Evolutionary conservation across 1,284 basidiomycete genomes (phyloP), one percentile per base, ranked within the genome.

Genomic region (Earliella scabrosa): DNA sequence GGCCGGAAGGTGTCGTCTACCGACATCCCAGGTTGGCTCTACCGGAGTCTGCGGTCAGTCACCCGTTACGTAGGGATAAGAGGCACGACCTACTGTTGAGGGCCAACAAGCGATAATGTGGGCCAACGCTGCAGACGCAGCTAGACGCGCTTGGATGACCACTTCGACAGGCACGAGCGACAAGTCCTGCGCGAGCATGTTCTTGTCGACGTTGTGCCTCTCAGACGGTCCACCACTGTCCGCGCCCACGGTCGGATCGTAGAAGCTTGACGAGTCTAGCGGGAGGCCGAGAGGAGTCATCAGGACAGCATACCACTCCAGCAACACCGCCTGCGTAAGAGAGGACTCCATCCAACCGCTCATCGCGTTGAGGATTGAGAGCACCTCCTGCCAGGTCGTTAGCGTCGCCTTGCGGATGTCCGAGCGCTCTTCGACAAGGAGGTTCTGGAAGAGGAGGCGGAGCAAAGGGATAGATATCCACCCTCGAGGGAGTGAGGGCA

Each of bases 121-220:
- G 1, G 95, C 93, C 11, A 99, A 73, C 0, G 95, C 94, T 13
- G 83, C 87, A 1, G 94, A 90, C 2, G 90, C 85, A 4, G 91
- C 87, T 4, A 98, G 75, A 35, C 97, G 82, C 16, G 93, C 94
- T 60, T 92, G 86, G 54, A 97, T 76, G 27, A 95, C 86, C 1
- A 87, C 78, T 66, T 98, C 96, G 14, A 85, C 76, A 7, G 90
- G 81, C 24, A 99, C 81, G 20, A 99, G 79, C 0, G 92, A 86
- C 50, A 97, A 76, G 70, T 99, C 97, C 68, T 98, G 96, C 0
- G 86, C 82, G 45, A 98, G 80, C 86, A 99, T 96, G 56, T 92
- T 92, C 78, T 95, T 98, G 78, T 99, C 97, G 26, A 99, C 92
- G 66, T 98, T 97, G 71, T 99, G 92, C 31, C 87, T 82, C 67